Conservation (phyloP, 805 yeast genomes). For the Lachancea sp. region DNA sequence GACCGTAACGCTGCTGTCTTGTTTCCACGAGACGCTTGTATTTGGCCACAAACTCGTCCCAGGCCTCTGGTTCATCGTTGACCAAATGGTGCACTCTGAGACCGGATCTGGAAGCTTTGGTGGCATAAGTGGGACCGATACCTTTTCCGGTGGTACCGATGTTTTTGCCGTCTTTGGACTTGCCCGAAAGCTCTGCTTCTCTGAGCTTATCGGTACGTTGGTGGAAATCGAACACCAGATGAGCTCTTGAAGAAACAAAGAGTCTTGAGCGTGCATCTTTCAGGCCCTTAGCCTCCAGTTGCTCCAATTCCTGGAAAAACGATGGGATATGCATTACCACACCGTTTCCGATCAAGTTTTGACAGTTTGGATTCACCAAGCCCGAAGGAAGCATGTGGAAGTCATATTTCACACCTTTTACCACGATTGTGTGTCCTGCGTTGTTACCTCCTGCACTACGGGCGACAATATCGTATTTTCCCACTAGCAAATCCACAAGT, state of each 20-base stretch:
- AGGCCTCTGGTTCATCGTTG: conserved; percentile 79
- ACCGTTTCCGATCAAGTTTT: conserved; percentile 88
- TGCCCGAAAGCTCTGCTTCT: conserved; percentile 74
- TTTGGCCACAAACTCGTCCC: conserved; percentile 82
- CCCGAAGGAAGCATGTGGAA: conserved; percentile 99
- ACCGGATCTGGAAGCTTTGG: conserved; percentile 96
- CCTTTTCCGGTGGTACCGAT: conserved; percentile 99
- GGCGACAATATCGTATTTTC: conserved; percentile 92
- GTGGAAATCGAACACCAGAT: conserved; percentile 95
- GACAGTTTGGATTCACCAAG: conserved; percentile 87
- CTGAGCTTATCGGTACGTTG: conserved; percentile 93
- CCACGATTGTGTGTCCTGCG: conserved; percentile 98
- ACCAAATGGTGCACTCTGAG: conserved; percentile 94
- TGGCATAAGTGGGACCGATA: conserved; percentile 96
- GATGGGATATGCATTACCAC: conserved; percentile 95
- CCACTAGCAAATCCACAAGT: conserved; percentile 90
- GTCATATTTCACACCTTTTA: conserved; percentile 79
- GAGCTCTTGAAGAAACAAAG: conserved; percentile 89
- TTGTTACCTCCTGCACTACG: conserved; percentile 99
- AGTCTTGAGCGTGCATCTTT: conserved; percentile 52
- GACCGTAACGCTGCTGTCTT: conserved; percentile 87
- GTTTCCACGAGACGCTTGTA: conserved; percentile 73
- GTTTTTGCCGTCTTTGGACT: conserved; percentile 54
- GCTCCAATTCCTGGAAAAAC: conserved; percentile 78
- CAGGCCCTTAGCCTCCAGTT: conserved; percentile 77